Conservation (phyloP, 306 rosid genomes). For the Cicer judaicum region DNA sequence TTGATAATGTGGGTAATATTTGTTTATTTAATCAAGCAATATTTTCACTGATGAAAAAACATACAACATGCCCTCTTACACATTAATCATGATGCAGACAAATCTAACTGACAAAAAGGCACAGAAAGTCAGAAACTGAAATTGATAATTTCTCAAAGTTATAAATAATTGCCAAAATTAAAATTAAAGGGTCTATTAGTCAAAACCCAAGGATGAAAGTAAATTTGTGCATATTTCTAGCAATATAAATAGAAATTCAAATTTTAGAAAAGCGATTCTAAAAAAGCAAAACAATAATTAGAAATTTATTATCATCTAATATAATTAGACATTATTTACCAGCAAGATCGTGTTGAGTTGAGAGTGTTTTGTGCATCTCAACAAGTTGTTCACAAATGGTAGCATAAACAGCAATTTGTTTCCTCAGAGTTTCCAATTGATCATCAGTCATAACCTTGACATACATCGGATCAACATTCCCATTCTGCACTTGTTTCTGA, state of each 20-base stretch:
- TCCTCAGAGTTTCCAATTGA: slow-evolving; percentile 85
- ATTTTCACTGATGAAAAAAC: background rate
- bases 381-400: slow-evolving; percentile 84
- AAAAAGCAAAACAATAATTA: background rate
- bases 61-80: background rate
- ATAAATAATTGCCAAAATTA: background rate
- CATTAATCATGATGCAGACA: slow-evolving; percentile 15
- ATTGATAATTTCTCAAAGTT: background rate
- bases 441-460: slow-evolving; percentile 98
- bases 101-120: background rate
- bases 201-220: background rate
- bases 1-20: background rate
- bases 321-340: slow-evolving; percentile 46
- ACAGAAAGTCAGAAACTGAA: background rate
- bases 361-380: slow-evolving; percentile 79
- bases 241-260: background rate
- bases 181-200: background rate
- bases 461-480: slow-evolving; percentile 51
- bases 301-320: background rate
- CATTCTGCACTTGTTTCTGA: slow-evolving; percentile 64
- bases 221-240: background rate
- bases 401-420: slow-evolving; percentile 83
- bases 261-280: background rate
- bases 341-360: slow-evolving; percentile 85
- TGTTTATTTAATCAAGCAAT: slow-evolving; percentile 7